Conservation (phyloP, 306 rosid species). For the Parietaria judaica region DNA sequence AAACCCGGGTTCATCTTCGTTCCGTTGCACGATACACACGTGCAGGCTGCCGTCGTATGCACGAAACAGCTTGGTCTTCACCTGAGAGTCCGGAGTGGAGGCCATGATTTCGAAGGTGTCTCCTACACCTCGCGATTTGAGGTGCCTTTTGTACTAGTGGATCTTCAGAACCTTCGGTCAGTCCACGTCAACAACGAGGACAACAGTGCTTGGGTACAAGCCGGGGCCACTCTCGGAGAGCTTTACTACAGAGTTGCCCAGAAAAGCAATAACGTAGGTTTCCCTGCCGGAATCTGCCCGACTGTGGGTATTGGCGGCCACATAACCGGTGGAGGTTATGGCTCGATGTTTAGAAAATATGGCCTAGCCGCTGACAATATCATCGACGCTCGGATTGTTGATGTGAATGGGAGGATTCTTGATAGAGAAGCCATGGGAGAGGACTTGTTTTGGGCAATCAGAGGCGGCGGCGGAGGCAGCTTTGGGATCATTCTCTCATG, state of each 20-base stretch:
- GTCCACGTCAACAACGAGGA: conserved; percentile 26
- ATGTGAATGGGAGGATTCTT: conserved; percentile 44
- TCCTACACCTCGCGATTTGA: conserved; percentile 44
- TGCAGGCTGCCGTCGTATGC: conserved; percentile 46
- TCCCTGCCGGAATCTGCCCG: conserved; percentile 71
- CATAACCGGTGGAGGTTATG: conserved; percentile 77
- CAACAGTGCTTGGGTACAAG: conserved; percentile 56
- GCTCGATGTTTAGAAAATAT: conserved; percentile 70
- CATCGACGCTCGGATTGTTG: conserved; percentile 49
- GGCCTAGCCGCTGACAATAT: conserved; percentile 76
- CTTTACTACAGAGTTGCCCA: conserved; percentile 55
- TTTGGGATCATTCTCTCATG: conserved; percentile 75
- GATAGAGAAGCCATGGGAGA: conserved; percentile 70
- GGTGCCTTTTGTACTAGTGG: conserved; percentile 45
- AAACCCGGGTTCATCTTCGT: conserved; percentile 51
- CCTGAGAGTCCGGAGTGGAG: conserved; percentile 54
- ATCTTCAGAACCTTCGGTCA: conserved; percentile 41
- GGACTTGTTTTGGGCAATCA: conserved; percentile 74
- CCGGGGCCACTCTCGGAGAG: conserved; percentile 75
- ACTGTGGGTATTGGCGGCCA: conserved; percentile 81
- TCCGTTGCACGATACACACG: conserved; percentile 41
- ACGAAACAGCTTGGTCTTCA: conserved; percentile 48
- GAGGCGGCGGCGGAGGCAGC: conserved; percentile 87
- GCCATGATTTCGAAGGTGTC: conserved; percentile 72
- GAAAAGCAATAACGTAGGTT: conserved; percentile 54